Percentiles rank a stretch among this genome's conserved stretches.
Evolutionary conservation across 2,329 filamentous ascomycete species (phyloP).

Genomic region (Cytospora leucostoma): DNA sequence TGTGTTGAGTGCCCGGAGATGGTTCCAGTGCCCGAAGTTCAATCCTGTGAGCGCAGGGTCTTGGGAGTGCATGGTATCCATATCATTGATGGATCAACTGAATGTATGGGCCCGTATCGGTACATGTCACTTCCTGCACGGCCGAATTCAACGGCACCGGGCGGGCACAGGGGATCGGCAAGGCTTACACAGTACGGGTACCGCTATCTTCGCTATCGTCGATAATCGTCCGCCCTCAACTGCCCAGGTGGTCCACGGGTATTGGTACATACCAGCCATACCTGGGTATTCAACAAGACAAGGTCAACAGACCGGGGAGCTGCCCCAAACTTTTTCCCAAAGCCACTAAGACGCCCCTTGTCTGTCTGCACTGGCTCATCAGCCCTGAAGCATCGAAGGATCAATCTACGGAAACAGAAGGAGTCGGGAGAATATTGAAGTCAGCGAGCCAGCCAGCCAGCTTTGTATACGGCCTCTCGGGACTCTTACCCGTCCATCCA

Average conservation of each 20-base stretch:
- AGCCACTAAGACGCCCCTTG: constrained; percentile 10
- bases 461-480: background rate
- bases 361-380: background rate
- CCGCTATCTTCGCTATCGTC: no score
- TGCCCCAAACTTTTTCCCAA: constrained; percentile 36
- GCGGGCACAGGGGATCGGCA: no score
- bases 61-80: background rate
- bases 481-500: background rate
- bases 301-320: constrained; percentile 34
- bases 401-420: background rate
- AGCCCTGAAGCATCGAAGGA: background rate
- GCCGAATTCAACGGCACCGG: no score
- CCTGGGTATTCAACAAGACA: constrained; percentile 32
- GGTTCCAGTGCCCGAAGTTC: background rate
- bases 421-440: no score
- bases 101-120: constrained; percentile 11
- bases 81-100: background rate
- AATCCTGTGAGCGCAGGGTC: background rate
- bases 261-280: no score
- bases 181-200: no score
- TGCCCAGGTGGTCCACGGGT: no score
- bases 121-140: constrained; percentile 4
- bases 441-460: no score
- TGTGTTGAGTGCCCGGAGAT: background rate
- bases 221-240: no score